Evolutionary conservation across 306 rosid species (phyloP).

Genomic region (Pterocarpus macrocarpus): DNA sequence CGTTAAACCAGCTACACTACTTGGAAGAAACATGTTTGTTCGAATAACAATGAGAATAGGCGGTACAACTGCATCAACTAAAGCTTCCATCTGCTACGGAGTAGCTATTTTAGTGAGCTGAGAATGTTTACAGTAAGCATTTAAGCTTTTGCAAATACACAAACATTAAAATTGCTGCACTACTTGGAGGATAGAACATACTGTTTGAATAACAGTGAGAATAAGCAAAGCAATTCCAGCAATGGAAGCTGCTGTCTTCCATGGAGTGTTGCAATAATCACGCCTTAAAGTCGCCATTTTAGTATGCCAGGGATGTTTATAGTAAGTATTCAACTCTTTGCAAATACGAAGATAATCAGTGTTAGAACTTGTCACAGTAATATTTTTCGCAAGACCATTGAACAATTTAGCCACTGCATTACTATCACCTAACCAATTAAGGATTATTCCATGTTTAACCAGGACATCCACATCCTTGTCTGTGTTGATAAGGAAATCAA

Average conservation of each 20-base stretch:
- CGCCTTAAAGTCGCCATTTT: slow-evolving; percentile 40
- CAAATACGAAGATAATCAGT: neutral
- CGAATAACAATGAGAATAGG: no score
- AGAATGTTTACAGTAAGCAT: no score
- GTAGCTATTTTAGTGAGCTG: no score
- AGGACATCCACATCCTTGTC: slow-evolving; percentile 29
- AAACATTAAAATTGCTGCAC: no score
- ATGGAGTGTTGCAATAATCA: slow-evolving; percentile 42
- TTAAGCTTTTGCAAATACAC: no score
- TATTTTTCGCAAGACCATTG: neutral
- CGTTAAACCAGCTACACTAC: no score
- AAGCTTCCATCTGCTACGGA: no score
- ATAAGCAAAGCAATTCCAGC: neutral
- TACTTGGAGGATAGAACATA: neutral
- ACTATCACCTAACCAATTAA: slow-evolving; percentile 3
- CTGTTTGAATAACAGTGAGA: neutral
- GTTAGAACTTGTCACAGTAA: neutral
- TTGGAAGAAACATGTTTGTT: no score
- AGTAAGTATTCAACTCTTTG: neutral
- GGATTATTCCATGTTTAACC: neutral
- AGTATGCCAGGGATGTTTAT: neutral
- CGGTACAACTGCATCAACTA: no score
- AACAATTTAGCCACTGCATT: neutral
- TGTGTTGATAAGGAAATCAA: slow-evolving; percentile 16
- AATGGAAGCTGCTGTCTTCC: slow-evolving; percentile 32